Evolutionary conservation across 2,329 filamentous ascomycete genomes (phyloP).

Genomic region (Rosellinia necatrix): DNA sequence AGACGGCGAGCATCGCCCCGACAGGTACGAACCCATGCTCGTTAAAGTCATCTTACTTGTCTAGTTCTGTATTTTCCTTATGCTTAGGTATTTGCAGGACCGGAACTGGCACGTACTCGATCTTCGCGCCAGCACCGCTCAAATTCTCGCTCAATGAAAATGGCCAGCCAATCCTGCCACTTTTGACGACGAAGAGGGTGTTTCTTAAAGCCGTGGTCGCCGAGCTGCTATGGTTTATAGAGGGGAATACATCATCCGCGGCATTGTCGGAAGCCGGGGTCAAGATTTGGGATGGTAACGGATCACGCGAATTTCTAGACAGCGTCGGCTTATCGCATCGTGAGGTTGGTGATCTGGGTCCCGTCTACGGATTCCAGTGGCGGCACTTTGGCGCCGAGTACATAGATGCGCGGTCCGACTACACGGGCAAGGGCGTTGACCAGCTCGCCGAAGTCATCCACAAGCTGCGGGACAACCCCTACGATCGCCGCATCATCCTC

Average conservation of each 20-base stretch:
- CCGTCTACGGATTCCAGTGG: conserved; percentile 99
- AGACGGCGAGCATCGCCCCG: conserved; percentile 84
- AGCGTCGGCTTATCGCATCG: conserved; percentile 79
- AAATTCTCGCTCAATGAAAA: conserved; percentile 79
- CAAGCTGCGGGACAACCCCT: conserved; percentile 82
- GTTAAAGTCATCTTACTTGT: not conserved
- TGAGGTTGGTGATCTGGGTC: conserved; percentile 86
- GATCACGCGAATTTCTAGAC: conserved; percentile 87
- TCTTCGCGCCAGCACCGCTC: conserved; percentile 85
- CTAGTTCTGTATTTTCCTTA: not conserved
- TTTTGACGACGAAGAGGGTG: conserved; percentile 96
- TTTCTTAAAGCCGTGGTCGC: conserved; percentile 88
- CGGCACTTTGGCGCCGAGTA: conserved; percentile 96
- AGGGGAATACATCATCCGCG: conserved; percentile 78
- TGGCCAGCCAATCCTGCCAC: conserved; percentile 73
- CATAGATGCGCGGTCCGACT: conserved; percentile 76
- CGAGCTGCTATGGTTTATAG: conserved; percentile 95
- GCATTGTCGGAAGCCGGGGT: conserved; percentile 79
- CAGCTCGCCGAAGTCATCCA: conserved; percentile 89
- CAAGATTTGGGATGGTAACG: conserved; percentile 99
- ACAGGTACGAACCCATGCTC: conserved; percentile 60
- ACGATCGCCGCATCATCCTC: conserved; percentile 87
- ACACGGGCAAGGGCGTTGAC: conserved; percentile 86
- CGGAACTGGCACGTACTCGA: conserved; percentile 86
- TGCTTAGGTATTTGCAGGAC: conserved; percentile 59